Evolutionary conservation across 257 asterid species (phyloP), one percentile per base, ranked within the genome.

Genomic region (Cruciata laevipes): DNA sequence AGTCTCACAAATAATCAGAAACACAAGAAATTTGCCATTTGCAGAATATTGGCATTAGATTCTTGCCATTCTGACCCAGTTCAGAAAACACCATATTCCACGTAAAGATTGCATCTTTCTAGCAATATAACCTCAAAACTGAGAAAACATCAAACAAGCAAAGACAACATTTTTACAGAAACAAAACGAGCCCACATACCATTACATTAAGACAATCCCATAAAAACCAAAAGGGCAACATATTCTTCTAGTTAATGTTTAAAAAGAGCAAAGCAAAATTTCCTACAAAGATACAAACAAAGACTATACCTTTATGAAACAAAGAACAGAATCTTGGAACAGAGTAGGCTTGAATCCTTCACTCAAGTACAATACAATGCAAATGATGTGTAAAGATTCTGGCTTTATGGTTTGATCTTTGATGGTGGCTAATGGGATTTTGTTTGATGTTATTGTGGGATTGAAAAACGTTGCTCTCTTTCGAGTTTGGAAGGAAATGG

Each of bases 231-330:
- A 10, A 14, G 37, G 70, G 51, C 51, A 42, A 14, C 51, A 42
- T 42, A 55, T 23, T 23, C 65, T 53, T 60, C 53, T 33, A 20
- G 62, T 13, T 37, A 37, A 37, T 7, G 42, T 37, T 47, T 18
- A 65, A 5, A 59, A 32, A 20, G 13, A 70, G 31, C 27, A 69
- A 66, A 35, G 20, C 60, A 14, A n/a, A 0, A 14, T 1, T 10
- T 25, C 30, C 35, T 24, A 12, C 11, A 58, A 44, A 18, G 40
- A 51, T 33, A 23, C 13, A 35, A 55, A 42, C 27, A 3, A 49
- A 30, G 44, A 51, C 32, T 32, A 16, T 71, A 78, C 83, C 83
- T 76, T 17, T n/a, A 56, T 61, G 69, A 32, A 69, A 62, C 65
- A 73, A 65, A 59, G 76, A 65, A 58, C 49, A 42, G 25, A 53